Evolutionary conservation across 2,329 filamentous ascomycete genomes (phyloP), one percentile per base, ranked within the genome.

Genomic region (Neofusicoccum parvum): DNA sequence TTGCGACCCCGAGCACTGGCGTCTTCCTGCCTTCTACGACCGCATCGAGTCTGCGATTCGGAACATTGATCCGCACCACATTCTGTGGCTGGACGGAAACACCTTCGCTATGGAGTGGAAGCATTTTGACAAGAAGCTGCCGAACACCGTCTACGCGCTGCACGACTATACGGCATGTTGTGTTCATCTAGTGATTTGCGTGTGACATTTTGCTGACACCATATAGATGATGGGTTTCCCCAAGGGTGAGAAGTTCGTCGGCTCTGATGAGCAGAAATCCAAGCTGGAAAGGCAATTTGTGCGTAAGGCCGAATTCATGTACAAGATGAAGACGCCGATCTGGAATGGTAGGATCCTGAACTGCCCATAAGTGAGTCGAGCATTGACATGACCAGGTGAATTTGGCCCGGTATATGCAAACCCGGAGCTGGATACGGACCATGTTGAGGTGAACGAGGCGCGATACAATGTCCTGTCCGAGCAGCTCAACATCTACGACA

Each of bases 341-440:
- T 85, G 82, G 83, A 85, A 85, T 41, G 56, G 56, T 48, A 36
- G 14, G 43, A 12, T 23, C n/a, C 20, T 17, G 6, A 12, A 9
- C 17, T 72, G 23, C 69, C 79, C 43, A 87, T 85, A 65, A 71
- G 70, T 2, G 76, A 77, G 3, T 80, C 85, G 9, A 77, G 86
- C 11, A 86, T 90, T 67, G 86, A 90, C 71, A 84, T 89, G 3
- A 36, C 0, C 56, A 66, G 83, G 83, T n/a, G 74, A 76, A 20
- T 76, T 75, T 64, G 84, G 82, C 0, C 82, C 82, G 0, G 81
- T 85, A 0, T 85, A 85, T 68, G 80, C 81, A 12, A 70, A 78
- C 54, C 70, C 74, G 15, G 65, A 73, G 50, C 74, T 78, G n/a
- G 79, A 82, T n/a, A 67, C 69, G 0, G 73, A 77, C 39, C 74